Base-by-base conservation (phyloP, 352 stramenopile genomes). In the Pythium sukuiense region DNA sequence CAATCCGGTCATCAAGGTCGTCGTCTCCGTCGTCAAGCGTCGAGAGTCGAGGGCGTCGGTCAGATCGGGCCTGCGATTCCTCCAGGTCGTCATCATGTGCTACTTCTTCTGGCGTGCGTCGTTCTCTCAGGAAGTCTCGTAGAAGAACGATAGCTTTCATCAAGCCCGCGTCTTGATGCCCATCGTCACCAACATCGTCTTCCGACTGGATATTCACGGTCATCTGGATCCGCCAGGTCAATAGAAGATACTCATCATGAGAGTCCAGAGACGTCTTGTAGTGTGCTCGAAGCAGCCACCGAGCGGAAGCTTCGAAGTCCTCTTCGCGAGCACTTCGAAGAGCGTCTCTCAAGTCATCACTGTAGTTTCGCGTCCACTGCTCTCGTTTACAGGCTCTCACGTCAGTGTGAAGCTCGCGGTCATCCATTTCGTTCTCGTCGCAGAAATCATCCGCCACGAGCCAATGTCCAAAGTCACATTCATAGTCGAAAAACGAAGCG, bases 241-340 rank as follows among this genome's bases (percentile, higher is more conserved):
- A 63, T 0, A 85, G 48, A 2, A 82, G 49, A 52, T 87, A 87
- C 54, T 87, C 79, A 3, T 83, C 79, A 6, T 78, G 74, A 11
- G 70, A 83, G n/a, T 87, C 76, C 5, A 83, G 61, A 3, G 41
- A 54, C 9, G 76, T 83, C 46, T 81, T 80, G 74, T 87, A 87
- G 46, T 87, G 76, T 1, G 74, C 79, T 4, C 79, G 74, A 27
- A 87, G 70, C 18, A 87, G 57, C 29, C 37, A 75, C 2, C 67
- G 55, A 1, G 61, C 61, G 4, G 78, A 72, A 24, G 64, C 60
- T 12, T 76, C 62, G 33, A 69, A 76, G 2, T 72, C 63, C 0
- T 43, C 43, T 2, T 53, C 1, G 2, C 55, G 65, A 7, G 63
- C 67, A 20, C 49, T 32, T 0, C 41, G 55, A 27, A 81, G 57